Evolutionary conservation across 1,284 basidiomycete genomes (phyloP).

Genomic region (Phellopilus nigrolimitatus): DNA sequence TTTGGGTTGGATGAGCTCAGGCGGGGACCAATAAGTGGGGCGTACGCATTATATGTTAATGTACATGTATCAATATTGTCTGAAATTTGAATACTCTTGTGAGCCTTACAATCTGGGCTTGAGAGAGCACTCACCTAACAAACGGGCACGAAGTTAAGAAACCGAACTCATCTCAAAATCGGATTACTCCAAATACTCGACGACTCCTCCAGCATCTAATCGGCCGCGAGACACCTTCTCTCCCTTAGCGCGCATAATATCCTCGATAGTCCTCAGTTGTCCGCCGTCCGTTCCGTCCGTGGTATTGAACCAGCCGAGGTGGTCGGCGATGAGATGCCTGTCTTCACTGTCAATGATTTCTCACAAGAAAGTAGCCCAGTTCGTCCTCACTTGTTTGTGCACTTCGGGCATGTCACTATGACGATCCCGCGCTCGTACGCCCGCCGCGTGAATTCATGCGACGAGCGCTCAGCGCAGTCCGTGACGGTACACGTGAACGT

Average conservation of each 20-base stretch:
- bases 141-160: background rate
- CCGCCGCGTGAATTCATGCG: constrained; percentile 83
- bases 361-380: background rate
- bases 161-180: background rate
- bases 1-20: background rate
- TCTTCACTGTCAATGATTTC: background rate
- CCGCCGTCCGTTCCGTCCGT: constrained; percentile 60
- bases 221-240: constrained; percentile 66
- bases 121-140: background rate
- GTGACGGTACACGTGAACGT: constrained; percentile 87
- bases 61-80: background rate
- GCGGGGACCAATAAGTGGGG: background rate
- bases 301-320: constrained; percentile 90
- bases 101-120: background rate
- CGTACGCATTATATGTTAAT: background rate
- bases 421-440: constrained; percentile 90
- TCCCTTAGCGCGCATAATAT: constrained; percentile 72
- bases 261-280: constrained; percentile 73
- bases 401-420: constrained; percentile 87
- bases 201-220: constrained; percentile 41
- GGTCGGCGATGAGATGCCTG: constrained; percentile 86
- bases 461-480: constrained; percentile 76
- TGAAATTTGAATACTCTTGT: too few species aligned
- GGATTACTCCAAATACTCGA: constrained; percentile 29
- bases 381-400: constrained; percentile 72